Percentiles rank a stretch among this genome's conserved stretches.
Evolutionary conservation across 441 rosid genomes (phyloP).

Genomic region (Arabidopsis hybrid): DNA sequence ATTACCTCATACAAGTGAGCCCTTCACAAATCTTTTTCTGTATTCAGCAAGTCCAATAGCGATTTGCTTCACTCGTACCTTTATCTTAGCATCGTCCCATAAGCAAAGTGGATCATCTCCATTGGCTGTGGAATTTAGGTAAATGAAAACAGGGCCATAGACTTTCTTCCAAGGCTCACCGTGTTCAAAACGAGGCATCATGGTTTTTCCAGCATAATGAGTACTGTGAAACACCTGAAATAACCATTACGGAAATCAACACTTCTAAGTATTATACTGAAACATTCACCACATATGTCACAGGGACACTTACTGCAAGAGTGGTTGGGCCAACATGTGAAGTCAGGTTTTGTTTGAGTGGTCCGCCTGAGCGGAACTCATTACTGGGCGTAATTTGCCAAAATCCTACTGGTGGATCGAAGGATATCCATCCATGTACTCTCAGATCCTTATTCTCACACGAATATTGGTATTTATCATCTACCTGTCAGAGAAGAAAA

Average conservation of each 20-base stretch:
- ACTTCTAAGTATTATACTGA: conserved; percentile 13
- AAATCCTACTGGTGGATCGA: conserved; percentile 70
- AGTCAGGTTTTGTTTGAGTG: conserved; percentile 72
- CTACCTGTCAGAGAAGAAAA: conserved; percentile 54
- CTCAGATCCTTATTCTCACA: conserved; percentile 67
- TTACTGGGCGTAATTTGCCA: conserved; percentile 82
- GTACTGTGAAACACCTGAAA: conserved; percentile 68
- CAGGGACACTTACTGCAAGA: conserved; percentile 63
- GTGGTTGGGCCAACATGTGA: conserved; percentile 86
- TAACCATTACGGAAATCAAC: conserved; percentile 4
- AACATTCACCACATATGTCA: not conserved
- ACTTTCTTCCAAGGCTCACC: conserved; percentile 84
- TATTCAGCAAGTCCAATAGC: not conserved
- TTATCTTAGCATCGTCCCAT: conserved; percentile 80
- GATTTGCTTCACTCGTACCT: conserved; percentile 49
- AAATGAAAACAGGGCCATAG: conserved; percentile 76
- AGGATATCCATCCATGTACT: conserved; percentile 83
- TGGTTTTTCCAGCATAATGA: conserved; percentile 69
- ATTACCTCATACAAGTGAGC: conserved; percentile 20
- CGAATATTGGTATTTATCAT: conserved; percentile 82
- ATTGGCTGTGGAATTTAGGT: conserved; percentile 59
- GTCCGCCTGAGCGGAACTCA: conserved; percentile 83
- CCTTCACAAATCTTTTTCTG: conserved; percentile 29
- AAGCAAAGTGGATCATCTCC: conserved; percentile 56
- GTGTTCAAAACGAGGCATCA: conserved; percentile 55